Percentiles rank a stretch among this genome's conserved stretches.
Evolutionary conservation across 768 basidiomycete species (phyloP).

Genomic region (Cystofilobasidium macerans): DNA sequence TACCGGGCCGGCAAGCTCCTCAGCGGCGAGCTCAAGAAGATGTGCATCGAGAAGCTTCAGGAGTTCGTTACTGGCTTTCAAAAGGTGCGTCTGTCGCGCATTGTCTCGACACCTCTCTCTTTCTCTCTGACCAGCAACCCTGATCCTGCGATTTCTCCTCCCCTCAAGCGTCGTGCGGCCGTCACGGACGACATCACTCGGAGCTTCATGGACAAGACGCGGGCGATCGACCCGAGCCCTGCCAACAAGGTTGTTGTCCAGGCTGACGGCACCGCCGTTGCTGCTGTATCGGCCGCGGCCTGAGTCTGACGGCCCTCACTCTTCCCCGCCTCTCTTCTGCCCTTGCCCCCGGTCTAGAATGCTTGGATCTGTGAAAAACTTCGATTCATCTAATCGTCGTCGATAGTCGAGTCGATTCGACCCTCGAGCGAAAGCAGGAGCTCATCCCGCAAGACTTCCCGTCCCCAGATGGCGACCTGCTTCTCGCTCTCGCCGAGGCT

Average conservation of each 20-base stretch:
- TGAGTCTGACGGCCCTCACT: no score
- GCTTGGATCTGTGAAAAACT: no score
- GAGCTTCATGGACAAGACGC: slow-evolving; percentile 65
- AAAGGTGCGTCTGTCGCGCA: slow-evolving; percentile 52
- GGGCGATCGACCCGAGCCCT: slow-evolving; percentile 52
- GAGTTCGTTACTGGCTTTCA: slow-evolving; percentile 77
- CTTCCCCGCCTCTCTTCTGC: no score
- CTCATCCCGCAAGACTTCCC: slow-evolving; percentile 56
- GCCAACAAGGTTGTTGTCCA: not conserved
- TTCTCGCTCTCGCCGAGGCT: slow-evolving; percentile 38
- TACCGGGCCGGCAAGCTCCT: slow-evolving; percentile 79
- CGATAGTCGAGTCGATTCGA: not conserved
- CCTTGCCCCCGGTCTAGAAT: no score
- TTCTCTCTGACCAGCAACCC: not conserved
- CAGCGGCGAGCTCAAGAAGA: slow-evolving; percentile 82
- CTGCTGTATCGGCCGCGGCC: no score
- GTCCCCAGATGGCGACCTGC: slow-evolving; percentile 55
- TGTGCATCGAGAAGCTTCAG: slow-evolving; percentile 72
- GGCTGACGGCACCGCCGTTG: no score
- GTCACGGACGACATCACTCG: slow-evolving; percentile 67
- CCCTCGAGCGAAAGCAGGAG: slow-evolving; percentile 48
- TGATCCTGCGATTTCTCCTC: not conserved
- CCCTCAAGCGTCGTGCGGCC: slow-evolving; percentile 56
- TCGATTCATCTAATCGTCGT: not conserved
- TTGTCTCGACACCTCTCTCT: not conserved